Base-by-base conservation (phyloP, 1,139 yeast species). In the Nakaseomyces nivariensis region DNA sequence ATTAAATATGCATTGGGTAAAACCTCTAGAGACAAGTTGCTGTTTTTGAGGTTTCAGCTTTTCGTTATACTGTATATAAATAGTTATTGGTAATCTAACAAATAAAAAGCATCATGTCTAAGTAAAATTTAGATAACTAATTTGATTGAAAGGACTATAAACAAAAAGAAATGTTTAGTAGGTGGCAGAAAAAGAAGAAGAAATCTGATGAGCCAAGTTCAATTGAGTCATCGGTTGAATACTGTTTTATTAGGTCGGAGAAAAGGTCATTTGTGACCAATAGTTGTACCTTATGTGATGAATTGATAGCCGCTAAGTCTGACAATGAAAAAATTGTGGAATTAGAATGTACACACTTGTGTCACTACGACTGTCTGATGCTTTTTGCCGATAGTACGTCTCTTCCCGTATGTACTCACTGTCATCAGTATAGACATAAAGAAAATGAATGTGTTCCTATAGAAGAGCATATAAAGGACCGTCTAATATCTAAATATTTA, bases 201-300 rank as follows among this genome's bases (percentile, higher is more conserved):
- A n/a, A 13, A 8, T 22, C n/a, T 11, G 33, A 27, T 6, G 33
- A n/a, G 11, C 34, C 8, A 13, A 9, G 4, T 7, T 6, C 25
- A 27, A 8, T 17, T 29, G 44, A 11, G 24, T 13, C 44, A 4
- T 8, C 33, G 11, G 34, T 41, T 5, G 44, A 41, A 8, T 41
- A 41, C 25, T 27, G n/a, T 7, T 41, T 41, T 13, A 41, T 27
- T 27, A 6, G 36, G 7, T n/a, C 34, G 8, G 44, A 44, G 11
- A 63, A 60, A 45, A 64, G 61, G 49, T 63, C 66, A 1, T 63
- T 62, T 32, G 46, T 60, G 7, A 57, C 58, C 33, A 61, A 54
- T 37, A 46, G 51, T n/a, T 66, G 69, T 46, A 60, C 67, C 8
- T 51, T 66, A 13, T 66, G 69, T 51, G 59, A 61, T 22, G 69